Evolutionary conservation across 805 yeast species (phyloP), one percentile per base, ranked within the genome.

Genomic region (Starmera dryadoides): DNA sequence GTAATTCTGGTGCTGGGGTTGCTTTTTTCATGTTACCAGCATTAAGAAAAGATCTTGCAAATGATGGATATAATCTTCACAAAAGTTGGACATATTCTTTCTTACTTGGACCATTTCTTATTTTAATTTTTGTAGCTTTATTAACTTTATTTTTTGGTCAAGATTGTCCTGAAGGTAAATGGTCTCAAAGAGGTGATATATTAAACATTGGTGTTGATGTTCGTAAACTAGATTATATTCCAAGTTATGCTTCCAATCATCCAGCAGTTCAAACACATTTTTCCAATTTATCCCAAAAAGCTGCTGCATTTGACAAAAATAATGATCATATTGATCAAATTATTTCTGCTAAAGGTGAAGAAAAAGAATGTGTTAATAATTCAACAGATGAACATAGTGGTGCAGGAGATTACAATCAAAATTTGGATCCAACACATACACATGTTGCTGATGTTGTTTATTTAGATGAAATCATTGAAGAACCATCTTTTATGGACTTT

Each of bases 121-220:
- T 61, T 19, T 44, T 60, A 35, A 17, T 55, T 20, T 41, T 49
- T 35, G 59, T 60, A 14, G 63, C 63, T 2, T 21, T 36, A 11
- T 11, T 50, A 19, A 45, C 46, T 21, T 33, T 55, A 2, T 14
- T 57, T 3, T 47, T 59, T 39, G 64, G 63, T 1, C 49, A 46
- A 18, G 66, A 61, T 41, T 60, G 63, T 40, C 66, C 66, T 9
- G 60, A 55, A 38, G 66, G 65, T 16, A 48, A 46, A 33, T 62
- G 66, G 66, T 42, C 55, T 1, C 42, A 54, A 34, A 52, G 66
- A 41, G 48, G 43, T n/a, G 54, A 49, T 40, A 38, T 57, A 2
- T 40, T 54, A 14, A 46, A 50, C 4, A 42, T 55, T 30, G 52
- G 56, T 10, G 40, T 54, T 35, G 58, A 56, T 41, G 53, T 53